Evolutionary conservation across 345 rosid genomes (phyloP).

Genomic region (Ceriops zippeliana): DNA sequence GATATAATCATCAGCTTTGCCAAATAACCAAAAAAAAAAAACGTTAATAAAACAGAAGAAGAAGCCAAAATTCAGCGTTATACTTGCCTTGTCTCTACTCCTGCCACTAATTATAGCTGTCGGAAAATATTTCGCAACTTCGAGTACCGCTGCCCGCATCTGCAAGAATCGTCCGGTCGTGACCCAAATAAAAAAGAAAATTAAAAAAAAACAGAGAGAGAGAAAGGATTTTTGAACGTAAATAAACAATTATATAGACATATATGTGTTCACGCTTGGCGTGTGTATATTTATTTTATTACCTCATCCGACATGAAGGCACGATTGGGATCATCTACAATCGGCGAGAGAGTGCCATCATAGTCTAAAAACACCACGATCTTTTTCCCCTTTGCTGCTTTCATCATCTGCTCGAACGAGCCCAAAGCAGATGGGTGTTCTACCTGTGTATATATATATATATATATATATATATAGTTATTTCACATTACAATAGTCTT

Average conservation of each 20-base stretch:
- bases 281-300: not conserved
- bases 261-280: not conserved
- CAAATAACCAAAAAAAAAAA: too few species aligned
- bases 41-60: too few species aligned
- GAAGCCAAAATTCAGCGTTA: too few species aligned
- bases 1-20: not conserved
- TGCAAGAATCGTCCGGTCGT: slow-evolving; percentile 9
- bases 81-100: slow-evolving; percentile 49
- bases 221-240: too few species aligned
- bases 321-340: slow-evolving; percentile 54
- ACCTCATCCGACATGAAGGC: slow-evolving; percentile 68
- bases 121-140: slow-evolving; percentile 51
- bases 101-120: slow-evolving; percentile 65
- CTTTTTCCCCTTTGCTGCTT: slow-evolving; percentile 45
- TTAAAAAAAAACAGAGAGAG: not conserved
- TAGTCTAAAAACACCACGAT: slow-evolving; percentile 58
- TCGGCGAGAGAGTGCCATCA: slow-evolving; percentile 75
- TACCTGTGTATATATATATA: slow-evolving; percentile 13
- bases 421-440: slow-evolving; percentile 54
- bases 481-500: too few species aligned
- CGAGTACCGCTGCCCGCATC: slow-evolving; percentile 64
- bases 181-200: too few species aligned
- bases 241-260: not conserved
- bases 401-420: slow-evolving; percentile 44
- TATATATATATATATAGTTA: too few species aligned